A percentile compares a stretch with the other conserved stretches of the same genome.
Conservation (phyloP, 2,329 filamentous ascomycete genomes). For the Drechslerella stenobrocha region DNA sequence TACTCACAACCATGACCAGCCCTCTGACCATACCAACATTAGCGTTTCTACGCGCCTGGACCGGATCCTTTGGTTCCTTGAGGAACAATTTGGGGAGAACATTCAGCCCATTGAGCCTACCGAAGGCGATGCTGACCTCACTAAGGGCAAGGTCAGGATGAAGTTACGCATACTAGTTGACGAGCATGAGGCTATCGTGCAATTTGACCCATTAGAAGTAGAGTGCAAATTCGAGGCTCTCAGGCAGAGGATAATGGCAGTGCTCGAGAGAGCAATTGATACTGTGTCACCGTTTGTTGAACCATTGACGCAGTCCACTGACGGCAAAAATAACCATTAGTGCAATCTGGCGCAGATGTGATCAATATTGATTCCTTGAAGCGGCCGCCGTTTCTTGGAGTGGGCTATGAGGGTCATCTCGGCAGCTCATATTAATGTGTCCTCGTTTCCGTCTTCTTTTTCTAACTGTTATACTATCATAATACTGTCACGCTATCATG, state of each 20-base stretch:
- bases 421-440: neutral
- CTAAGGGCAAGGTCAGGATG: constrained; percentile 55
- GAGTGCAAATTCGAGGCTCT: constrained; percentile 79
- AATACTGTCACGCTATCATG: neutral
- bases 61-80: constrained; percentile 90
- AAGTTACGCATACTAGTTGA: constrained; percentile 71
- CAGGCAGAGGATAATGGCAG: constrained; percentile 79
- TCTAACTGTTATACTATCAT: neutral
- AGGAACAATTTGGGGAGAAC: constrained; percentile 91
- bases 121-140: constrained; percentile 59
- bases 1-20: constrained; percentile 59
- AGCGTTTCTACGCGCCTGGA: constrained; percentile 75
- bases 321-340: neutral
- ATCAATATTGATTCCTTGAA: neutral
- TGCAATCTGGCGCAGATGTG: too few relatives aligned
- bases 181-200: constrained; percentile 82
- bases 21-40: constrained; percentile 74
- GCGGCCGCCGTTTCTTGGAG: neutral
- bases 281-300: constrained; percentile 71
- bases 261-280: constrained; percentile 87
- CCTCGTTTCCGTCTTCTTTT: too few relatives aligned
- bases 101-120: constrained; percentile 71
- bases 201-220: constrained; percentile 88
- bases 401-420: neutral
- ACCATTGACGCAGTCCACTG: constrained; percentile 6